Base-by-base conservation (phyloP, 306 rosid genomes). In the Delonix regia region DNA sequence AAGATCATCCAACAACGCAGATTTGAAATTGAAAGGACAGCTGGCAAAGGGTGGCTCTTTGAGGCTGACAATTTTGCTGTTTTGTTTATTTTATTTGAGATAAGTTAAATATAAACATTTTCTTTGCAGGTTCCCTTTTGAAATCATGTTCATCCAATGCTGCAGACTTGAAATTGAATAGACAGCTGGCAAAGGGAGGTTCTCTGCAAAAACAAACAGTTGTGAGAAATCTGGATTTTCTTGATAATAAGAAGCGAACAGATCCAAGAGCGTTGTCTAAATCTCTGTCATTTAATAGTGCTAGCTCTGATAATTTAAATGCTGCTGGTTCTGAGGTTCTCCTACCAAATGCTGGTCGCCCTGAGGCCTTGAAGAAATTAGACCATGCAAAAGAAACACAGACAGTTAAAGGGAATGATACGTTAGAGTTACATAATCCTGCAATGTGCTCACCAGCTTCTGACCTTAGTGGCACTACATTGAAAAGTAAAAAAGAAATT, bases 61-160 rank as follows among this genome's bases (percentile, higher is more conserved):
- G 41, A 55, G 30, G 12, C 62, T 9, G 62, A 55, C 15, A 22
- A 21, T 55, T 22, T 9, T 22, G 2, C 10, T 51, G 22, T 51
- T 18, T 9, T 10, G 15, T 44, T 76, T 49, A 52, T 64, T 49
- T 21, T 48, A 18, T 28, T 27, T 64, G 51, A 51, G 44, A 65
- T 16, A 36, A 65, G 65, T 76, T 38, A 34, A 59, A 41, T 28
- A 53, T 77, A 5, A 0, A 38, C 21, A 57, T 66, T 66, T n/a
- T 52, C 34, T n/a, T 30, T 53, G 59, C 74, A 51, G 78, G 80
- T 30, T 21, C 80, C 33, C 55, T 52, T 4, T 41, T 33, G 53
- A 73, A 73, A 73, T 60, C 78, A 8, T 66, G 72, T 33, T 84
- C 80, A 69, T 59, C 77, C 48, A 42, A 67, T 48, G n/a, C 12